A percentile compares a stretch with the other conserved stretches of the same genome.
Evolutionary conservation across 257 asterid genomes (phyloP).

Genomic region (Ajuga chamaepitys): DNA sequence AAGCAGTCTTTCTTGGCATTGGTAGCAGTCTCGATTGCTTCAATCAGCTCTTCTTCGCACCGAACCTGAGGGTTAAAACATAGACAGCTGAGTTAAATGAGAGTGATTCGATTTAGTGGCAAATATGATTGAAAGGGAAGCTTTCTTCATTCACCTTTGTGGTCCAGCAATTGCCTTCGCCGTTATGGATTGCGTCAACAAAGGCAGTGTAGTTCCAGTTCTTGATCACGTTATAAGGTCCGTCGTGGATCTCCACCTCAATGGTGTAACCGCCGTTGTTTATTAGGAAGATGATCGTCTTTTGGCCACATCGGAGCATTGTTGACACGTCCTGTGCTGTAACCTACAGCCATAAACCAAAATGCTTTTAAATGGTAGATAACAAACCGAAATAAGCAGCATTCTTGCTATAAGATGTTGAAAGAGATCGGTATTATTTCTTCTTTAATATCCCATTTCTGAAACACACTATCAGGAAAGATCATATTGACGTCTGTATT

Average conservation of each 20-base stretch:
- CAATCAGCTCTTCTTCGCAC: constrained; percentile 57
- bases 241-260: constrained; percentile 81
- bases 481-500: too few species aligned
- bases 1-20: constrained; percentile 49
- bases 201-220: constrained; percentile 81
- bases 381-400: too few species aligned
- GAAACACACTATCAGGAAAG: too few species aligned
- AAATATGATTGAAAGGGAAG: not conserved
- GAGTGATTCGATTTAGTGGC: not conserved
- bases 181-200: constrained; percentile 69
- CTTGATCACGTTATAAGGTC: constrained; percentile 85
- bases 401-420: too few species aligned
- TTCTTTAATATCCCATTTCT: too few species aligned
- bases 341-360: constrained; percentile 31
- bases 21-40: constrained; percentile 53
- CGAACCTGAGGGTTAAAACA: constrained; percentile 27
- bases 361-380: not conserved
- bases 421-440: too few species aligned
- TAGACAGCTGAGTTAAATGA: not conserved
- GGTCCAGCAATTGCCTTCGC: constrained; percentile 90
- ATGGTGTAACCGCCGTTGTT: constrained; percentile 81
- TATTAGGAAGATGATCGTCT: constrained; percentile 62
- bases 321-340: constrained; percentile 75
- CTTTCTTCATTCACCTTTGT: constrained; percentile 45
- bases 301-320: constrained; percentile 59